Evolutionary conservation across 2,329 filamentous ascomycete genomes (phyloP).

Genomic region (Penicillium sp.): DNA sequence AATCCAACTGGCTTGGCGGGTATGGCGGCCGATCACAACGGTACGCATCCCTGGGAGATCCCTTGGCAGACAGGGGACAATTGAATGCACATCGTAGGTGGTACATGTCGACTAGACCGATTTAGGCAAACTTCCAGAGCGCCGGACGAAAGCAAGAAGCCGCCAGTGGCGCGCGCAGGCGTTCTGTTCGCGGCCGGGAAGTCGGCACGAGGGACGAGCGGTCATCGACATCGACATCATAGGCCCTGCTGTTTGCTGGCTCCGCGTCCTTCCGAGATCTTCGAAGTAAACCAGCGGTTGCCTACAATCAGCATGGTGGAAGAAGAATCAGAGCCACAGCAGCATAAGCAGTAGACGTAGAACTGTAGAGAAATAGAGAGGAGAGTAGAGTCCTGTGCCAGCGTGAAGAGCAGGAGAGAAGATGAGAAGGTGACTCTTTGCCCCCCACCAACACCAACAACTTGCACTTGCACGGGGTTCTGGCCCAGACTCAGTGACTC

Average conservation of each 20-base stretch:
- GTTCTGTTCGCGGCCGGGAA: slow-evolving; percentile 17
- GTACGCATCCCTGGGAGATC: slow-evolving; percentile 4
- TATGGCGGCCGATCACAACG: slow-evolving; percentile 9
- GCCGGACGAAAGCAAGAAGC: slow-evolving; percentile 10
- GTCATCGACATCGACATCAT: slow-evolving; percentile 17
- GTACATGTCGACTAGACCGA: slow-evolving; percentile 20
- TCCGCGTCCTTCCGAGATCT: slow-evolving; percentile 17
- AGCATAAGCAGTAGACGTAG: too few species aligned
- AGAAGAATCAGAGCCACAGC: too few species aligned
- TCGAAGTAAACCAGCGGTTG: too few species aligned
- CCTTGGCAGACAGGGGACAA: slow-evolving; percentile 8
- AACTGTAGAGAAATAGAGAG: background rate
- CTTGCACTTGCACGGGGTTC: too few species aligned
- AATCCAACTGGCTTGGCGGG: slow-evolving; percentile 19
- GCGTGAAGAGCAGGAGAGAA: too few species aligned
- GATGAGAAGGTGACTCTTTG: too few species aligned
- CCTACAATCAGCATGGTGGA: too few species aligned
- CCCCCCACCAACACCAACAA: too few species aligned
- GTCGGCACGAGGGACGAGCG: slow-evolving; percentile 19
- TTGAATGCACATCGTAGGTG: background rate
- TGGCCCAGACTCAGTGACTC: slow-evolving; percentile 5
- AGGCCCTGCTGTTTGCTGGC: background rate
- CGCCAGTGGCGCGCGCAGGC: slow-evolving; percentile 11
- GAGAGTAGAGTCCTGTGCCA: background rate
- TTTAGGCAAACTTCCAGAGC: slow-evolving; percentile 28